Conservation (phyloP, 2,329 filamentous ascomycete species). For the Microcyclospora pomicola region DNA sequence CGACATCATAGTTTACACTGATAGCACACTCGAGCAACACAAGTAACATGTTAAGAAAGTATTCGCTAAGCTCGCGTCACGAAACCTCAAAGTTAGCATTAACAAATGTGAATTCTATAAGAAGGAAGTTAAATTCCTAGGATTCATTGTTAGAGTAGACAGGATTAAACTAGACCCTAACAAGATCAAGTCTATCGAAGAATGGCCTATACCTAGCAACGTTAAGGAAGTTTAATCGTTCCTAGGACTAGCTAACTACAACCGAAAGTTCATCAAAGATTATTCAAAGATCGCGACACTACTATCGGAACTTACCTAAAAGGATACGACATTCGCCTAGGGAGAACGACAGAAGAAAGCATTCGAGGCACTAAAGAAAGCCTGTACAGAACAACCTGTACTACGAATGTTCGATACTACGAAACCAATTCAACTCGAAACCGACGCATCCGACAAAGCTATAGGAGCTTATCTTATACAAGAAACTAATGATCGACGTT, state of each 20-base stretch:
- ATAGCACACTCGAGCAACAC: conserved; percentile 2
- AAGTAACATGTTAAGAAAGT: conserved; percentile 1
- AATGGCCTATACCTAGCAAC: neutral
- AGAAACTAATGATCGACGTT: too few relatives aligned
- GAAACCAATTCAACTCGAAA: conserved; percentile 1
- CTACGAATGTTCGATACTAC: conserved; percentile 5
- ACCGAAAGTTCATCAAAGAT: conserved; percentile 6
- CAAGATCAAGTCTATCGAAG: neutral
- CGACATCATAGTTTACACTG: conserved; percentile 14
- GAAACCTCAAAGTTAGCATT: conserved; percentile 5
- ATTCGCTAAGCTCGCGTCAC: neutral
- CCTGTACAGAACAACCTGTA: too few relatives aligned
- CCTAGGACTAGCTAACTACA: conserved; percentile 6
- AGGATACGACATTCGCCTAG: neutral
- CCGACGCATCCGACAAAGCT: conserved; percentile 2
- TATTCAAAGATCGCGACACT: conserved; percentile 4
- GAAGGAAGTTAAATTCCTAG: too few relatives aligned
- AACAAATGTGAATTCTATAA: conserved; percentile 18
- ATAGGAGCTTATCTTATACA: too few relatives aligned
- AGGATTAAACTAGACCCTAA: conserved; percentile 8
- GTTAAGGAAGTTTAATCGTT: neutral
- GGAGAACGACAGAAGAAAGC: too few relatives aligned
- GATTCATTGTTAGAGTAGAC: conserved; percentile 11
- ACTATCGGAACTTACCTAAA: conserved; percentile 5
- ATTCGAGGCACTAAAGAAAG: too few relatives aligned